Evolutionary conservation across 2,329 filamentous ascomycete genomes (phyloP).

Genomic region (Fusarium sp.): DNA sequence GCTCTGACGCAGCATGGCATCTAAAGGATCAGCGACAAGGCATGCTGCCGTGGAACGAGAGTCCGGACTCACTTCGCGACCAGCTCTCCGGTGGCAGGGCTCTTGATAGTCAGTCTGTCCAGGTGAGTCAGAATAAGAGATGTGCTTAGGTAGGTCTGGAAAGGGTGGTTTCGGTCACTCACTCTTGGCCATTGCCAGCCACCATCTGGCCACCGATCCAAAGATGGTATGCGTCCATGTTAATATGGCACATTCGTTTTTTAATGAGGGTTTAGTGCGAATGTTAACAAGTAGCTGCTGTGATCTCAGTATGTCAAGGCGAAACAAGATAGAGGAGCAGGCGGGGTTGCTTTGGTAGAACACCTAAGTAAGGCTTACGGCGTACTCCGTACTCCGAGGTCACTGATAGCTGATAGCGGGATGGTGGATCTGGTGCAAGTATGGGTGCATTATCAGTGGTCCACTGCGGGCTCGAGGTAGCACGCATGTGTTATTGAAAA

Average conservation of each 20-base stretch:
- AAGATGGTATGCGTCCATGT: constrained; percentile 20
- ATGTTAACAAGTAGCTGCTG: not conserved
- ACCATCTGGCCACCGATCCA: constrained; percentile 44
- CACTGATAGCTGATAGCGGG: not conserved
- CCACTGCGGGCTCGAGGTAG: too few relatives aligned
- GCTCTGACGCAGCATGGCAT: constrained; percentile 45
- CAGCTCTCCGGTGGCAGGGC: constrained; percentile 64
- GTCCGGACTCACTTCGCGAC: constrained; percentile 59
- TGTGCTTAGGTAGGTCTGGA: not conserved
- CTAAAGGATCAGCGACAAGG: constrained; percentile 9
- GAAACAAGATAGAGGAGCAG: not conserved
- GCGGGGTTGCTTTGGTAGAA: not conserved
- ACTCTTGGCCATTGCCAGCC: constrained; percentile 59
- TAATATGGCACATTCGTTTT: not conserved
- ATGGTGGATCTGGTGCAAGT: not conserved
- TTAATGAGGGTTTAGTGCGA: not conserved
- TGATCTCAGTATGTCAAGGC: not conserved
- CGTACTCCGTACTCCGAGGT: not conserved
- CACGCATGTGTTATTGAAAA: too few relatives aligned
- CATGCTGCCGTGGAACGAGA: not conserved
- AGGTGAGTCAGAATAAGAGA: not conserved
- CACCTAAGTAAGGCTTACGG: not conserved
- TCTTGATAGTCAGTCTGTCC: constrained; percentile 62
- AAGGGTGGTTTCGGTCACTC: constrained; percentile 44
- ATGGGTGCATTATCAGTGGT: too few relatives aligned